These are phyloP conservation scores for Hygrocybe coccinea DNA, from an alignment of 768 basidiomycete species.

Conservation along the genomic window DNA sequence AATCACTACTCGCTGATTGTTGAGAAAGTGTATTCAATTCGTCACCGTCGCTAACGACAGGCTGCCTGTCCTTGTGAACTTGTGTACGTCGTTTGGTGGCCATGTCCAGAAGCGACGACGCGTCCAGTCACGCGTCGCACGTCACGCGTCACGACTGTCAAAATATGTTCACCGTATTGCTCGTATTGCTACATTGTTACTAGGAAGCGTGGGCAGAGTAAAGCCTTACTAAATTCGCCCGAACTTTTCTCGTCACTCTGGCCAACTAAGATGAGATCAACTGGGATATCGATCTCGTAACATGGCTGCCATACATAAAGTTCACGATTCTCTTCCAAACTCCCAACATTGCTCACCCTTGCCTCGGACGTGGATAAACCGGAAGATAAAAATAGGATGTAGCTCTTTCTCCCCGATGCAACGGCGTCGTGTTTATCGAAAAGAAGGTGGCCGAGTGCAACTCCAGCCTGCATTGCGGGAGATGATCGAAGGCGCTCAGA, in stretches of 20 bases:
- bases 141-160: too few species aligned
- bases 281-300: conserved; percentile 34
- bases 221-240: conserved; percentile 24
- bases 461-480: conserved; percentile 27
- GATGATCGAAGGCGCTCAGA: conserved; percentile 18
- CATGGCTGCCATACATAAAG: conserved; percentile 50
- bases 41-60: neutral
- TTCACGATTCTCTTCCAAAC: conserved; percentile 37
- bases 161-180: too few species aligned
- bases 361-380: conserved; percentile 17
- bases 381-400: conserved; percentile 36
- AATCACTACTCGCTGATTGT: conserved; percentile 3
- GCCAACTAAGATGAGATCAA: conserved; percentile 9
- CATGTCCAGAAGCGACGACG: too few species aligned
- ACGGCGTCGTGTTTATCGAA: conserved; percentile 6
- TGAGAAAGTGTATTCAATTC: neutral
- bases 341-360: conserved; percentile 31
- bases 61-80: neutral
- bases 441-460: conserved; percentile 42
- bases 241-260: neutral
- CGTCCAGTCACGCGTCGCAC: neutral
- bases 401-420: conserved; percentile 22
- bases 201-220: conserved; percentile 33
- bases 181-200: too few species aligned
- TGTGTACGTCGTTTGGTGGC: neutral